These are phyloP conservation scores for Aspergillus piperis DNA, from an alignment of 2,329 filamentous ascomycete genomes.

Conservation along the genomic window DNA sequence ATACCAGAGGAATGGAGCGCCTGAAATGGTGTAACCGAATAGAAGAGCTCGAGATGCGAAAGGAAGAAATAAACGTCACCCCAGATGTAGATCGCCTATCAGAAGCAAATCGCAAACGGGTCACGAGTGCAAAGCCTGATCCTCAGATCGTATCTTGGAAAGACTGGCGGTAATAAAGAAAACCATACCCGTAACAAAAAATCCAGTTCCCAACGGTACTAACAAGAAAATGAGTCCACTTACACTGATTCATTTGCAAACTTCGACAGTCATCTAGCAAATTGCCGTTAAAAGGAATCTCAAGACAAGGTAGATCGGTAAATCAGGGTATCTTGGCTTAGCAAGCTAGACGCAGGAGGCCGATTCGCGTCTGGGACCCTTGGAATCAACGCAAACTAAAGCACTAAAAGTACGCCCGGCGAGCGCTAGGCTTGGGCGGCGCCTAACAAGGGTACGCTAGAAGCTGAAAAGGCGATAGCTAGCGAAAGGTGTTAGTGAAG, in stretches of 20 bases:
- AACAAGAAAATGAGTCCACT: slow-evolving; percentile 21
- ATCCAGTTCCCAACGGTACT: slow-evolving; percentile 3
- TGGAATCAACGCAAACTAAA: slow-evolving; percentile 24
- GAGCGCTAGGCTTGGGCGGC: slow-evolving; percentile 17
- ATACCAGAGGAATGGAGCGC: slow-evolving; percentile 19
- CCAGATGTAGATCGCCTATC: slow-evolving; percentile 24
- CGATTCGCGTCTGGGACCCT: slow-evolving; percentile 24
- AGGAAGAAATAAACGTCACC: slow-evolving; percentile 17
- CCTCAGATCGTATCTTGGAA: neutral
- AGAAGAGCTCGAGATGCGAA: slow-evolving; percentile 18
- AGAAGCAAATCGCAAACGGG: slow-evolving; percentile 14
- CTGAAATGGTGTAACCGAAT: slow-evolving; percentile 20
- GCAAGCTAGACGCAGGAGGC: slow-evolving; percentile 6
- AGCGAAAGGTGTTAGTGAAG: slow-evolving; percentile 7
- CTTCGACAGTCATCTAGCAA: neutral
- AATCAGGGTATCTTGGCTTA: neutral
- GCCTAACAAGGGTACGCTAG: slow-evolving; percentile 19
- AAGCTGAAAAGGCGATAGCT: slow-evolving; percentile 16
- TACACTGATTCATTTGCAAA: slow-evolving; percentile 28
- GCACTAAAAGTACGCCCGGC: slow-evolving; percentile 26
- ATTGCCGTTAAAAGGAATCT: neutral
- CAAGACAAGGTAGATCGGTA: neutral
- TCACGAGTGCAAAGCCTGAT: slow-evolving; percentile 10
- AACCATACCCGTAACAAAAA: too few relatives aligned
- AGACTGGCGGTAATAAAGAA: neutral